These are phyloP conservation scores for Aegilops tauschii DNA, from an alignment of 176 grass and related monocot genomes.

Conservation along the genomic window DNA sequence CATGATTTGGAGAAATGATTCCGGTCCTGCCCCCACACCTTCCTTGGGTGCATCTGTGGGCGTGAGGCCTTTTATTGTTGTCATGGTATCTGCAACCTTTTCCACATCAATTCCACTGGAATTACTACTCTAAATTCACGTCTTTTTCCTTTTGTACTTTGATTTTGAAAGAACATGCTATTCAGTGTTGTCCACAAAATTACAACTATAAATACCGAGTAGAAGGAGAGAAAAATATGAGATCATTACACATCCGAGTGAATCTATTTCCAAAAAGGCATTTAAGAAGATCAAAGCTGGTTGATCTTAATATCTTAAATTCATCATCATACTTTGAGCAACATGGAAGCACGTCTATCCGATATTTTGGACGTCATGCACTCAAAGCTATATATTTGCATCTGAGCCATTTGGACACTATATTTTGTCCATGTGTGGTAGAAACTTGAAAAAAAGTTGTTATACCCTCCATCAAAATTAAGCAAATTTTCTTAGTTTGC, in stretches of 20 bases:
- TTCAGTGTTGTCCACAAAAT: background rate
- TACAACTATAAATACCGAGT: background rate
- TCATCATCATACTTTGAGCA: background rate
- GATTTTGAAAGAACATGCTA: background rate
- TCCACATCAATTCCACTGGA: slow-evolving; percentile 12
- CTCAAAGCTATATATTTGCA: background rate
- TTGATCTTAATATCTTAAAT: background rate
- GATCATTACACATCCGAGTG: background rate
- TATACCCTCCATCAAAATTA: background rate
- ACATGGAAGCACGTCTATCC: background rate
- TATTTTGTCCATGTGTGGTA: background rate
- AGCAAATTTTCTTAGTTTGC: background rate
- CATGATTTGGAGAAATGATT: slow-evolving; percentile 18
- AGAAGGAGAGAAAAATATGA: background rate
- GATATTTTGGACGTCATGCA: background rate
- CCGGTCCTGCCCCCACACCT: slow-evolving; percentile 18
- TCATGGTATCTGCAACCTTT: slow-evolving; percentile 3
- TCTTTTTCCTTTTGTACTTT: background rate
- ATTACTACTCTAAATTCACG: background rate
- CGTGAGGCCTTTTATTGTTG: background rate
- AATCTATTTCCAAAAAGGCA: background rate
- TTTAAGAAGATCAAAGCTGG: slow-evolving; percentile 3
- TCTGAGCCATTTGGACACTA: background rate
- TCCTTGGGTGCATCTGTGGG: slow-evolving; percentile 15
- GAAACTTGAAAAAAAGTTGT: background rate